phyloP scores from a whole-genome alignment of 2,329 filamentous ascomycete genomes.

The Pseudodiploospora longispora region DNA sequence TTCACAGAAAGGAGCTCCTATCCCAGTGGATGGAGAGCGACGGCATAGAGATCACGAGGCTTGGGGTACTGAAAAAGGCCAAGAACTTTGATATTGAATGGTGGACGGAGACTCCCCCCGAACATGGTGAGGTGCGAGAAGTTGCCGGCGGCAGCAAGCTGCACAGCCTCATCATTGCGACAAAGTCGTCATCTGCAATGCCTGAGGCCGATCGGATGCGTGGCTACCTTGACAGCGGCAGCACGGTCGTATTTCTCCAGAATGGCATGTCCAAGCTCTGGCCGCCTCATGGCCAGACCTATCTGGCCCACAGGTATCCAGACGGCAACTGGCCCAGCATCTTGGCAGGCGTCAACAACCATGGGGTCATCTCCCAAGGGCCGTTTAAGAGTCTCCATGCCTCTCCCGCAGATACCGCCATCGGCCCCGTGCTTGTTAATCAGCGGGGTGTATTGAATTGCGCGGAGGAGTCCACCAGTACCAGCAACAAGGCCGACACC shows the following conservation, averaged over 20 bases:
- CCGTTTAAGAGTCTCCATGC: slow-evolving; percentile 46
- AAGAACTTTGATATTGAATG: slow-evolving; percentile 43
- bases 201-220: slow-evolving; percentile 50
- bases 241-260: slow-evolving; percentile 76
- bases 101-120: slow-evolving; percentile 41
- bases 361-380: slow-evolving; percentile 44
- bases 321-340: slow-evolving; percentile 51
- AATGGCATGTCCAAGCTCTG: slow-evolving; percentile 73
- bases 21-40: slow-evolving; percentile 36
- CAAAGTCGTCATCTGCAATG: slow-evolving; percentile 65
- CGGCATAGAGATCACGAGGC: slow-evolving; percentile 37
- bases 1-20: slow-evolving; percentile 52
- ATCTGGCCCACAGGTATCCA: slow-evolving; percentile 33
- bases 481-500: background rate
- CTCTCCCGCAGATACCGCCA: slow-evolving; percentile 37
- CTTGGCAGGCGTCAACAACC: slow-evolving; percentile 56
- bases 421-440: slow-evolving; percentile 38
- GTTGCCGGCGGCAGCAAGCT: slow-evolving; percentile 40
- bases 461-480: too few species aligned
- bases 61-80: slow-evolving; percentile 21
- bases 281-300: slow-evolving; percentile 41
- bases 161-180: slow-evolving; percentile 67
- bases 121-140: slow-evolving; percentile 28
- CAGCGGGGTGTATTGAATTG: too few species aligned
- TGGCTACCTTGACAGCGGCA: slow-evolving; percentile 51